Evolutionary conservation across 306 rosid species (phyloP).

Genomic region (Prunus dulcis): DNA sequence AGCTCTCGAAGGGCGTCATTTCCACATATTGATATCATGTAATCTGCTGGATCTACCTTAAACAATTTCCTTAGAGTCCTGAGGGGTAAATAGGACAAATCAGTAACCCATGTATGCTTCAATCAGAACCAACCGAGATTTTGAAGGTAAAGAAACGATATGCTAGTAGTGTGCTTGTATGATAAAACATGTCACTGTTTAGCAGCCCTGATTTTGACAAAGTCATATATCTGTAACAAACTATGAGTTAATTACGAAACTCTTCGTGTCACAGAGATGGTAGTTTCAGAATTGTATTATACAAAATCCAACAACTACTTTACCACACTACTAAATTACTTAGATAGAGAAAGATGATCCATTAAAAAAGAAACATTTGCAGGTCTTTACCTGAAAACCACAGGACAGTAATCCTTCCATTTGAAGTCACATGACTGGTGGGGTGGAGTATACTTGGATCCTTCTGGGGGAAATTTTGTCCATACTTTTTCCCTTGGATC

Average conservation of each 20-base stretch:
- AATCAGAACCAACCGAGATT: neutral
- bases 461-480: conserved; percentile 95
- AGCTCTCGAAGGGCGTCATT: conserved; percentile 91
- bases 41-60: conserved; percentile 96
- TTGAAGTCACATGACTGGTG: conserved; percentile 79
- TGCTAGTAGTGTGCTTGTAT: neutral
- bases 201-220: neutral
- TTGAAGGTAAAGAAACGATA: neutral
- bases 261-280: neutral
- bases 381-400: conserved; percentile 75
- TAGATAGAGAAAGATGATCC: conserved; percentile 8
- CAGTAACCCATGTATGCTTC: neutral
- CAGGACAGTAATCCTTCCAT: conserved; percentile 99
- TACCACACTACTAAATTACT: neutral
- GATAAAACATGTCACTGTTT: neutral
- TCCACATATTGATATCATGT: conserved; percentile 93
- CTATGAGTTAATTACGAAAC: neutral
- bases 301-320: neutral
- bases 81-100: conserved; percentile 21
- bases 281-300: neutral
- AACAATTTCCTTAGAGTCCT: conserved; percentile 95
- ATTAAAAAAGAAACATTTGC: conserved; percentile 13
- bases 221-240: neutral
- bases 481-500: conserved; percentile 93
- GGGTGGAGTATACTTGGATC: conserved; percentile 95